These are phyloP conservation scores for Rhodamnia rubescens DNA, from an alignment of 345 rosid genomes.

Conservation along the genomic window DNA sequence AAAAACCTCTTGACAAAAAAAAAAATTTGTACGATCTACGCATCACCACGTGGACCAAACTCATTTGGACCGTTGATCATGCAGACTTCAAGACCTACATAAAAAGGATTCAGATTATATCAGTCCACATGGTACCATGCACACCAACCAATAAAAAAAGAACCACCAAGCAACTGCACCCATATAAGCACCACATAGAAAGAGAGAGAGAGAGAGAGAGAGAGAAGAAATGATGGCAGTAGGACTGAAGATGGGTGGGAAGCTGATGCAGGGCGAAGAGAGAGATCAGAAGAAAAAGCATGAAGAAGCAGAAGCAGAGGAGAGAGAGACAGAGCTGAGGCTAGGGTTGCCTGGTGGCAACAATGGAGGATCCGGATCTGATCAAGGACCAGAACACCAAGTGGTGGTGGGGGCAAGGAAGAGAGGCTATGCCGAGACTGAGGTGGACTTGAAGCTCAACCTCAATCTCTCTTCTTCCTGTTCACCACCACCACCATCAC, in stretches of 20 bases:
- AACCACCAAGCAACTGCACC: background rate
- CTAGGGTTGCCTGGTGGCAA: constrained; percentile 64
- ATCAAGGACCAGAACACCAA: background rate
- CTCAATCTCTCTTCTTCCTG: constrained; percentile 23
- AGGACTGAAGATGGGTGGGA: constrained; percentile 4
- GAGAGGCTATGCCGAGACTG: constrained; percentile 65
- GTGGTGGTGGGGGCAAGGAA: constrained; percentile 32
- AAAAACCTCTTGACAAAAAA: background rate
- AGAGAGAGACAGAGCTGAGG: constrained; percentile 67
- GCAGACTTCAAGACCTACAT: background rate
- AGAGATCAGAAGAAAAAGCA: background rate
- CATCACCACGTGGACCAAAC: background rate
- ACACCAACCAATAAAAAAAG: background rate
- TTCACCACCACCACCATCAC: background rate
- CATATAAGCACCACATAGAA: background rate
- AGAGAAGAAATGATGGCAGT: constrained; percentile 11
- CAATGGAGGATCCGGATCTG: constrained; percentile 1
- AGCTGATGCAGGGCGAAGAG: background rate
- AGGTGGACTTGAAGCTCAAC: constrained; percentile 62
- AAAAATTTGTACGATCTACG: background rate
- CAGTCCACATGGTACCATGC: background rate
- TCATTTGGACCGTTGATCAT: background rate
- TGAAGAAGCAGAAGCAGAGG: background rate
- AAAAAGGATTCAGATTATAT: background rate
- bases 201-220: background rate